These are phyloP conservation scores for Alternaria metachromatica DNA, from an alignment of 2,329 filamentous ascomycete species.

Conservation along the genomic window DNA sequence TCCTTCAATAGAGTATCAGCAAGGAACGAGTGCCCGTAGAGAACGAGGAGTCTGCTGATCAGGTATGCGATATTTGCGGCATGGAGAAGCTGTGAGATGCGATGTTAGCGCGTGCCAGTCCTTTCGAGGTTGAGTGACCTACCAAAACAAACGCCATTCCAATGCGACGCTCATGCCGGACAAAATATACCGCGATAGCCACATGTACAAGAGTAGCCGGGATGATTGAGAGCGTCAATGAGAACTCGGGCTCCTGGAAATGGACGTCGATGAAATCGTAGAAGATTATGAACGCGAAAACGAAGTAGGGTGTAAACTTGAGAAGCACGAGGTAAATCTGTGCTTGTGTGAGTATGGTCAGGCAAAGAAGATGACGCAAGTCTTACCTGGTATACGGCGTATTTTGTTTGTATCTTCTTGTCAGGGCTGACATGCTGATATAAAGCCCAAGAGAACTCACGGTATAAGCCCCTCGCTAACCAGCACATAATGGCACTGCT, in stretches of 20 bases:
- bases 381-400: constrained; percentile 22
- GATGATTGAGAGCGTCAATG: constrained; percentile 32
- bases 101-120: not conserved
- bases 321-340: constrained; percentile 27
- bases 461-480: constrained; percentile 5
- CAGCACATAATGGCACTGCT: constrained; percentile 7
- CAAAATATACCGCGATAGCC: constrained; percentile 16
- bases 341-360: not conserved
- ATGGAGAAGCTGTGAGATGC: constrained; percentile 15
- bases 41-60: constrained; percentile 24
- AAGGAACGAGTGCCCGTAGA: constrained; percentile 13
- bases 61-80: constrained; percentile 28
- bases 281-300: constrained; percentile 27
- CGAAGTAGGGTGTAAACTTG: constrained; percentile 27
- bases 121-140: not conserved
- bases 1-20: constrained; percentile 25
- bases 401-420: constrained; percentile 14
- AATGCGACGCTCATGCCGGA: constrained; percentile 17
- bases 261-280: constrained; percentile 32
- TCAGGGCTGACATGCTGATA: constrained; percentile 26
- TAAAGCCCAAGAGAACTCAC: constrained; percentile 27
- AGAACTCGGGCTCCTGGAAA: constrained; percentile 28
- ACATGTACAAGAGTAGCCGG: constrained; percentile 23
- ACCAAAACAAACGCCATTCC: constrained; percentile 22
- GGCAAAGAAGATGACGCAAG: not conserved